Conservation (phyloP, 1,284 basidiomycete species). For the Apiotrichum sp. region DNA sequence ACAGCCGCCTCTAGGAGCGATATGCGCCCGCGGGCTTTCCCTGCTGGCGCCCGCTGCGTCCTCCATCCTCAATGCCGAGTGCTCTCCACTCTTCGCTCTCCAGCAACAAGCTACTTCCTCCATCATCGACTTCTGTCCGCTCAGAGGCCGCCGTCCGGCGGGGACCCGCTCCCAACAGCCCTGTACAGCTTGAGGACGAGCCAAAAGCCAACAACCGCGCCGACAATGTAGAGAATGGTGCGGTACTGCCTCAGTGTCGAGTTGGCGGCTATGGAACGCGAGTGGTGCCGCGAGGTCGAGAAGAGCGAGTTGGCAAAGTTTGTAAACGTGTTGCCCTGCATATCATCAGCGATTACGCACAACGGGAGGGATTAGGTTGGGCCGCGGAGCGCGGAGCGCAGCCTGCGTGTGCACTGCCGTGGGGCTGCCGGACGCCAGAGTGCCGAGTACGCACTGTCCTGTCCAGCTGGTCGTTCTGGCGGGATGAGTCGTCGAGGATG, state of each 20-base stretch:
- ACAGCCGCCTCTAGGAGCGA: neutral
- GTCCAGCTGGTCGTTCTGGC: slow-evolving; percentile 45
- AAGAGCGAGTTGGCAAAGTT: slow-evolving; percentile 43
- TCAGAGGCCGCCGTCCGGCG: neutral
- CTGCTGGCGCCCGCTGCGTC: too few species aligned
- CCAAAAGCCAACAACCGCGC: slow-evolving; percentile 36
- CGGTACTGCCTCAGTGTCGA: slow-evolving; percentile 41
- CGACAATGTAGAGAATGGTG: slow-evolving; percentile 40
- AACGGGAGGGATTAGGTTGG: too few species aligned
- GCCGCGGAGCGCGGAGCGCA: too few species aligned
- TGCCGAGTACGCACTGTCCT: slow-evolving; percentile 26
- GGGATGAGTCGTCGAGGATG: slow-evolving; percentile 42
- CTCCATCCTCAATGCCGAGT: too few species aligned
- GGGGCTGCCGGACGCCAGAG: too few species aligned
- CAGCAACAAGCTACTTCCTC: too few species aligned
- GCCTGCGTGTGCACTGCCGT: too few species aligned
- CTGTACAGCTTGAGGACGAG: slow-evolving; percentile 35
- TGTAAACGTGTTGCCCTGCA: slow-evolving; percentile 38
- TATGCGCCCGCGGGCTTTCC: too few species aligned
- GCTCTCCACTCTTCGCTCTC: too few species aligned
- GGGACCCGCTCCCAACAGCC: neutral
- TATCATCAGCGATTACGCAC: too few species aligned
- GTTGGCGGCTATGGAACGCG: slow-evolving; percentile 36
- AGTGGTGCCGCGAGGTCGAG: slow-evolving; percentile 42
- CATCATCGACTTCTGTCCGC: too few species aligned